Base-by-base conservation (phyloP, 495 filamentous ascomycete genomes). In the Daldinia loculata region DNA sequence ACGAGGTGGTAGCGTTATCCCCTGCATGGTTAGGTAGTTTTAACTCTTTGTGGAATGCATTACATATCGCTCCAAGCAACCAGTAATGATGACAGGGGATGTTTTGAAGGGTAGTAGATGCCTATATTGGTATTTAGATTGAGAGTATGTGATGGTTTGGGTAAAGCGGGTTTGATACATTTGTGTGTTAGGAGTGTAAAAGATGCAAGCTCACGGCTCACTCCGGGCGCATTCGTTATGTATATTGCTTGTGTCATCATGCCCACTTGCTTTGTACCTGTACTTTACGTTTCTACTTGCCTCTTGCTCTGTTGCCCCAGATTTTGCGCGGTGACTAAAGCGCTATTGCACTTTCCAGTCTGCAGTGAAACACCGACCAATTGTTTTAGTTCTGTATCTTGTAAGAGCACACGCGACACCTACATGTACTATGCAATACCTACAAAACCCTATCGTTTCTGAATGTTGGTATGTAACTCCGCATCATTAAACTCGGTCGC, bases 401-500 rank as follows among this genome's bases (percentile, higher is more conserved):
- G 22, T 41, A 41, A 55, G 34, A 57, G 38, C 58, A 67, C 58
- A 67, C 65, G 64, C 64, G 58, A 67, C 65, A 67, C 50, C 26
- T 53, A 59, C 19, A 53, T 66, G 24, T 38, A 53, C 26, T 61
- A 24, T 22, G 41, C n/a, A 32, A 29, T 60, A 43, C 29, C 12
- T 22, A 14, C 7, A 30, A 17, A 17, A 48, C 43, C 19, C 32
- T 34, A 34, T 24, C 43, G 6, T 41, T 41, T 41, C 2, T 17
- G n/a, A n/a, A n/a, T n/a, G 39, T 17, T 41, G 39, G 39, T 41
- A 8, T 22, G 9, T 48, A 45, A 45, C 43, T 48, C 43, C 9
- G 19, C 43, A 3, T 24, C 19, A 24, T 48, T 19, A 48, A 48
- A 19, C 19, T 22, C 8, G 11, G 11, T 5, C 12, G 2, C 12